Base-by-base conservation (phyloP, 805 yeast species). In the Candida morakotiae region DNA sequence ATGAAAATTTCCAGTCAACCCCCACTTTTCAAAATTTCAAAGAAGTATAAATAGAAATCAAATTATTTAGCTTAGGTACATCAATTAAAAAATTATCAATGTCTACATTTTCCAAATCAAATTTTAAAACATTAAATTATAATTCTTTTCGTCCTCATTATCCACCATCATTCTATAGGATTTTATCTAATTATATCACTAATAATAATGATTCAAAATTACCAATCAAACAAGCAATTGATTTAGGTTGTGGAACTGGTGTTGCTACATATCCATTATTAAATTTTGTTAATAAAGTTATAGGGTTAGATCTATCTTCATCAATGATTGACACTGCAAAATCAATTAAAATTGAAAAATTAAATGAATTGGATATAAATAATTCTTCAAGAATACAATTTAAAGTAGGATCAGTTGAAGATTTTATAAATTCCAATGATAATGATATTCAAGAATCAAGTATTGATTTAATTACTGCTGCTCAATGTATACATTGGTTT, bases 201-300 rank as follows among this genome's bases (percentile, higher is more conserved):
- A 45, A 47, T 18, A 43, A 44, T 2, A 33, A 36, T 11, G 23
- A 37, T 1, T 6, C 9, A 11, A 40, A 40, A 17, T 31, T 47
- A 10, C 53, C 55, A 4, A 43, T 55, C 4, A 33, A 39, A 2
- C 44, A 43, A 5, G 47, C 79, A 7, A 54, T 60, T 51, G 62
- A 58, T 49, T 47, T 73, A 30, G 81, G 81, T 0, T 71, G 78
- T 45, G 81, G 80, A 0, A 72, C 79, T 1, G 81, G 80, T 0
- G 70, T 68, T 18, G 77, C 75, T 0, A 62, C 73, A 1, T 56
- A 64, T 34, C 76, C 76, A 2, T 48, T 75, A 34, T 54, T 71
- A 18, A 53, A 59, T 27, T 37, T 66, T 14, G 54, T 71, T 22
- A 47, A 65, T 1, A 51, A 56, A 14, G 71, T 71, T 5, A 48